A percentile compares a stretch with the other conserved stretches of the same genome.
Evolutionary conservation across 805 yeast genomes (phyloP).

Genomic region (Yarrowia hollandica): DNA sequence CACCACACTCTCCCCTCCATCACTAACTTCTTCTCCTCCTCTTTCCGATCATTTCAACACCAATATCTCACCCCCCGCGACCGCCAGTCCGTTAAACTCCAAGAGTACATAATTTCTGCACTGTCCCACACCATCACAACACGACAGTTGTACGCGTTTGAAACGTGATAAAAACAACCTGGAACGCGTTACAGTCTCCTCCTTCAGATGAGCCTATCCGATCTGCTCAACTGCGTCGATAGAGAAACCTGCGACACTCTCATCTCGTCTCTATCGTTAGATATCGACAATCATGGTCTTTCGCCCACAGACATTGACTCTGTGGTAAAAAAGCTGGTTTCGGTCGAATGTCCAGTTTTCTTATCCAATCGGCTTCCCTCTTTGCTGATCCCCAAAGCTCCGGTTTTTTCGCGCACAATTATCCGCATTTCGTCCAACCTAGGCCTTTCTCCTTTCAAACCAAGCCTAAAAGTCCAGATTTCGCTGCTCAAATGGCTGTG

Average conservation of each 20-base stretch:
- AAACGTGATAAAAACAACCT: too few relatives aligned
- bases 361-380: neutral
- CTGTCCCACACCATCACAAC: too few relatives aligned
- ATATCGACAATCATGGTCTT: neutral
- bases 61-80: too few relatives aligned
- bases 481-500: constrained; percentile 14
- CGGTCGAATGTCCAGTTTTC: neutral
- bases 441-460: neutral
- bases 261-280: neutral
- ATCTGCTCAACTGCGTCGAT: neutral
- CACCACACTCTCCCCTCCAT: too few relatives aligned
- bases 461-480: neutral
- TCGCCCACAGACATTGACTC: neutral
- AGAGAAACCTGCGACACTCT: neutral
- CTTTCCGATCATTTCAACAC: too few relatives aligned
- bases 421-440: neutral
- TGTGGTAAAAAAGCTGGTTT: neutral
- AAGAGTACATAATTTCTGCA: too few relatives aligned
- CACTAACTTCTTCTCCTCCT: too few relatives aligned
- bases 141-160: too few relatives aligned
- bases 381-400: constrained; percentile 11
- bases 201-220: neutral
- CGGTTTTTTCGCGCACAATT: neutral
- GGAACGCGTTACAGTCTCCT: too few relatives aligned
- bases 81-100: too few relatives aligned